Conservation (phyloP, 768 basidiomycete genomes). For the Auriscalpium orientale region DNA sequence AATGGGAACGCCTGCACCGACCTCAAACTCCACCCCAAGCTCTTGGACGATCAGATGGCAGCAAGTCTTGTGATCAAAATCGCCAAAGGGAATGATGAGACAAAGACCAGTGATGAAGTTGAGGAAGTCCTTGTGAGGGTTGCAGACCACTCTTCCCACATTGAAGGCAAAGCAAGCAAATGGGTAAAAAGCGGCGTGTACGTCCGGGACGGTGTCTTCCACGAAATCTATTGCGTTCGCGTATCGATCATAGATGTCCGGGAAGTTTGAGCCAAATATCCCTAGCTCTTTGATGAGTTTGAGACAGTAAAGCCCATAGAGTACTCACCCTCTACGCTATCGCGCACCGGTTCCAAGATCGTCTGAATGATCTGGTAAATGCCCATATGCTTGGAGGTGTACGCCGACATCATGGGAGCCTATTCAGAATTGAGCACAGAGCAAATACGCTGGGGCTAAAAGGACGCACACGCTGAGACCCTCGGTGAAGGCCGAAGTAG, state of each 20-base stretch:
- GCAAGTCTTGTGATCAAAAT: background rate
- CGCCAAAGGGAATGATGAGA: too few species aligned
- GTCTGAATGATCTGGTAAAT: background rate
- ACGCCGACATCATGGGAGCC: background rate
- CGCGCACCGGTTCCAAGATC: background rate
- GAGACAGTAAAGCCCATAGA: background rate
- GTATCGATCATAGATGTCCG: background rate
- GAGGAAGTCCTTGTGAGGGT: background rate
- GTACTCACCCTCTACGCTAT: background rate
- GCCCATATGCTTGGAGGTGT: background rate
- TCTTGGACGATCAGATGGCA: conserved; percentile 1
- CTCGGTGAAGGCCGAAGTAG: background rate
- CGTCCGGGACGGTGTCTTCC: background rate
- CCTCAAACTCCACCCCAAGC: conserved; percentile 5
- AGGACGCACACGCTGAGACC: background rate
- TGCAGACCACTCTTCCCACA: background rate
- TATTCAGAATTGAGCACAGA: background rate
- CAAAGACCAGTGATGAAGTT: too few species aligned
- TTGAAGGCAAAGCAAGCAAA: conserved; percentile 7
- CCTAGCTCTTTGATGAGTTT: background rate
- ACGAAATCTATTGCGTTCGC: background rate
- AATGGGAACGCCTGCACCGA: conserved; percentile 3
- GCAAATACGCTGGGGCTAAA: background rate
- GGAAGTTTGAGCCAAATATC: background rate
- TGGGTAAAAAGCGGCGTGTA: background rate